Evolutionary conservation across 805 yeast species (phyloP).

Genomic region (Ogataea degrootiae): DNA sequence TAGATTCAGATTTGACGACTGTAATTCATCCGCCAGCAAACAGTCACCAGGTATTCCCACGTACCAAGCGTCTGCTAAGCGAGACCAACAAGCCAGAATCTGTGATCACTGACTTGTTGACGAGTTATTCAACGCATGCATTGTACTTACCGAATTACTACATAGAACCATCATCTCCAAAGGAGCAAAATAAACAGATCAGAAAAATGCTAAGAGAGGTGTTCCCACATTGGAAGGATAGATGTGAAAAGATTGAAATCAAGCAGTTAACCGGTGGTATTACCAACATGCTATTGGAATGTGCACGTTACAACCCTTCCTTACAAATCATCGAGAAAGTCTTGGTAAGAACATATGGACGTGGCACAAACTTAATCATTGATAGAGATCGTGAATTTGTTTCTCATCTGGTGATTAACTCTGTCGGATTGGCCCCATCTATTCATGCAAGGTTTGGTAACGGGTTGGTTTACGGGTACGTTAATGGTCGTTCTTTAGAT

Average conservation of each 20-base stretch:
- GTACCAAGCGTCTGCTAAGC: background rate
- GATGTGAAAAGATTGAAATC: conserved; percentile 29
- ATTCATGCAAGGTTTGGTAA: conserved; percentile 64
- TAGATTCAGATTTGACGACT: conserved; percentile 9
- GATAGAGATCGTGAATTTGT: conserved; percentile 73
- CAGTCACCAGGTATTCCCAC: background rate
- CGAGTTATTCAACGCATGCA: conserved; percentile 40
- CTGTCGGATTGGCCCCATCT: conserved; percentile 61
- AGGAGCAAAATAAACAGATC: conserved; percentile 33
- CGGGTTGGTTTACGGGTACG: conserved; percentile 67
- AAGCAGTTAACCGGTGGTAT: conserved; percentile 56
- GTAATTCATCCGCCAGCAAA: conserved; percentile 5
- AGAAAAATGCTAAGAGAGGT: conserved; percentile 36
- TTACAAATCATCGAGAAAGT: conserved; percentile 32
- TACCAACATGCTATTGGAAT: conserved; percentile 54
- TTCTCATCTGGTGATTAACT: conserved; percentile 58
- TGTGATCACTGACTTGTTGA: conserved; percentile 14
- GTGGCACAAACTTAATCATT: conserved; percentile 65
- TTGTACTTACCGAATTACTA: conserved; percentile 43
- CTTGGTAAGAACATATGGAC: conserved; percentile 68
- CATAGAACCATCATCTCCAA: conserved; percentile 31
- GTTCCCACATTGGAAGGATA: conserved; percentile 35
- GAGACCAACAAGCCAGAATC: background rate
- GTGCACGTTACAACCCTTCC: conserved; percentile 27
- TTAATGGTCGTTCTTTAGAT: conserved; percentile 58